Evolutionary conservation across 306 rosid species (phyloP).

Genomic region (Vigna unguiculata): DNA sequence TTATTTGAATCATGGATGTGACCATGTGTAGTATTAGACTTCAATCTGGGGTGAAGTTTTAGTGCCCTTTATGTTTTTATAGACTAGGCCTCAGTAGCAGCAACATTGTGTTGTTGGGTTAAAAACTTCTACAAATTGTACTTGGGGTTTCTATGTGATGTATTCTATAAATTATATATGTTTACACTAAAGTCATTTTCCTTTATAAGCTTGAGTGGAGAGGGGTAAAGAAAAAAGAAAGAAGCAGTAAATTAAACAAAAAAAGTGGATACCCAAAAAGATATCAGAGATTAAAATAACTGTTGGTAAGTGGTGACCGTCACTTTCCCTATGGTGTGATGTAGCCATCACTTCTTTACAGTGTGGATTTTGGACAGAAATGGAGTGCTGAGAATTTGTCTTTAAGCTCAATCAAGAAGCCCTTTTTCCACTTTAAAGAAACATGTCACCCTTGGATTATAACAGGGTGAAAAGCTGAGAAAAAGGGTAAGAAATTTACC

Average conservation of each 20-base stretch:
- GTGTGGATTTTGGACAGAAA: constrained; percentile 26
- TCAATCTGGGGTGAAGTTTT: constrained; percentile 45
- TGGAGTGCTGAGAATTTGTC: constrained; percentile 16
- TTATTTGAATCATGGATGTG: constrained; percentile 52
- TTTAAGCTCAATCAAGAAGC: constrained; percentile 17
- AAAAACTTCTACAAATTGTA: constrained; percentile 31
- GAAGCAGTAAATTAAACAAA: not conserved
- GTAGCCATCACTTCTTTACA: constrained; percentile 42
- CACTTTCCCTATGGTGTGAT: constrained; percentile 18
- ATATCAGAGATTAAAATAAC: not conserved
- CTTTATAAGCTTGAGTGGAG: constrained; percentile 12
- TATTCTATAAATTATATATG: constrained; percentile 33
- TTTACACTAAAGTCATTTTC: not conserved
- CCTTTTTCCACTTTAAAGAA: not conserved
- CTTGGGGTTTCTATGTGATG: constrained; percentile 31
- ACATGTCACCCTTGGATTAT: not conserved
- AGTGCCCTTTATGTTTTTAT: constrained; percentile 49
- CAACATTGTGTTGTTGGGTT: constrained; percentile 19
- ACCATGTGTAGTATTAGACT: constrained; percentile 48
- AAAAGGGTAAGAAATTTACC: not conserved
- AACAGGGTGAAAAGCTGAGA: not conserved
- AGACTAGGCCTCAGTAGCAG: constrained; percentile 38
- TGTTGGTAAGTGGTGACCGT: constrained; percentile 29
- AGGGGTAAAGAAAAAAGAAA: not conserved
- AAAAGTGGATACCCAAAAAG: not conserved